phyloP scores from a whole-genome alignment of 148 eudicot genomes.

The Heliosperma pusillum region DNA sequence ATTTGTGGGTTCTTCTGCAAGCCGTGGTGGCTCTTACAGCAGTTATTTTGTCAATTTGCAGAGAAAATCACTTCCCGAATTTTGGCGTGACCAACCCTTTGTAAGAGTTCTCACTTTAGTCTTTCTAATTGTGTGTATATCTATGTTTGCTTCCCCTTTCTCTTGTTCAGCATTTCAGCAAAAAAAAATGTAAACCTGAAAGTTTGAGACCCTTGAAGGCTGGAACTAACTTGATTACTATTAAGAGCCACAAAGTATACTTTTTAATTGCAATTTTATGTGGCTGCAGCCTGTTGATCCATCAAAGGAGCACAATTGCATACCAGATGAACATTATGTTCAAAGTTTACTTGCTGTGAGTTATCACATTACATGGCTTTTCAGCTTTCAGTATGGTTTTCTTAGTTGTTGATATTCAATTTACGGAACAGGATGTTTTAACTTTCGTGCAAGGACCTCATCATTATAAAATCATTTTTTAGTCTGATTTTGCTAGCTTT shows the following conservation, averaged over 20 bases:
- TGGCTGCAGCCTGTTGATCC: constrained; percentile 63
- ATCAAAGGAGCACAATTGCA: constrained; percentile 88
- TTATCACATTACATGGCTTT: constrained; percentile 11
- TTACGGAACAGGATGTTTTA: not conserved
- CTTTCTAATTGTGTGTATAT: not conserved
- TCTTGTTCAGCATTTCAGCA: not conserved
- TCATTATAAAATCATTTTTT: not conserved
- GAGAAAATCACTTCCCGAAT: constrained; percentile 88
- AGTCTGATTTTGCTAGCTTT: not conserved
- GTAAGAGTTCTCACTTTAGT: constrained; percentile 39
- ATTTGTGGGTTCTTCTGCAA: not conserved
- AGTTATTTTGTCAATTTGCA: constrained; percentile 31
- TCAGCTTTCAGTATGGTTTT: not conserved
- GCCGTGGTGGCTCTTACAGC: constrained; percentile 13
- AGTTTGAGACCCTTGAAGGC: not conserved
- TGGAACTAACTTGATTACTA: constrained; percentile 1
- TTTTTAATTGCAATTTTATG: constrained; percentile 9
- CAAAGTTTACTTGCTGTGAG: constrained; percentile 83
- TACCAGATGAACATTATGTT: constrained; percentile 97
- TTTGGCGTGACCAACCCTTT: constrained; percentile 79
- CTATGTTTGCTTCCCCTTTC: not conserved
- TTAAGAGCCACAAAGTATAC: not conserved
- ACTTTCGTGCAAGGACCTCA: not conserved
- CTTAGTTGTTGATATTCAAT: not conserved
- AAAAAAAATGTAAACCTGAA: no score